These are phyloP conservation scores for Acacia crassicarpa DNA, from an alignment of 306 rosid species.

Conservation along the genomic window DNA sequence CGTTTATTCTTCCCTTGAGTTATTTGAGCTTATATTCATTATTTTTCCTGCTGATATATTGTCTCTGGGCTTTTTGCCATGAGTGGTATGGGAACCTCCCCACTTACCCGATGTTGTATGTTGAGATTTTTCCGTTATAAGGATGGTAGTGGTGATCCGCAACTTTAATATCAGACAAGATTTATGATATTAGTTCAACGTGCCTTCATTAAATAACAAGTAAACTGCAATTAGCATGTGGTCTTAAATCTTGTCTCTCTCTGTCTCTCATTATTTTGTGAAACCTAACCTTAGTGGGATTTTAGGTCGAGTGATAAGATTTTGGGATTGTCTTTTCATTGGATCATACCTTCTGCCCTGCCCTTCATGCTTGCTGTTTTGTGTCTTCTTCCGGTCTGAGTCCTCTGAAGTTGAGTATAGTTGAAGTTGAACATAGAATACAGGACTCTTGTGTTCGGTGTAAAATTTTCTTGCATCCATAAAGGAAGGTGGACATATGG, in stretches of 20 bases:
- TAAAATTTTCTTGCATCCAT: neutral
- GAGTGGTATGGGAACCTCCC: neutral
- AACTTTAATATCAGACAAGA: neutral
- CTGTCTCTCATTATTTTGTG: neutral
- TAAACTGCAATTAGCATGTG: neutral
- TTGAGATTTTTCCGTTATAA: neutral
- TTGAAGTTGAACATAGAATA: neutral
- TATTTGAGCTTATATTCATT: conserved; percentile 14
- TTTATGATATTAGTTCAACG: neutral
- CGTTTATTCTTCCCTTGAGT: neutral
- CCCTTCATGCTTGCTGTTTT: neutral
- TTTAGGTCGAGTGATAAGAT: neutral
- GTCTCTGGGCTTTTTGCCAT: conserved; percentile 22
- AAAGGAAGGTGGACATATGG: neutral
- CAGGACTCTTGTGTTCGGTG: neutral
- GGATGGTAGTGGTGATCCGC: neutral
- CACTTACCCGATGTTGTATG: neutral
- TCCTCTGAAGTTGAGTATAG: neutral
- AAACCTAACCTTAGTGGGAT: neutral
- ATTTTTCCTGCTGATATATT: conserved; percentile 13
- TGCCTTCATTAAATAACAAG: neutral
- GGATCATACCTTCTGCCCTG: neutral
- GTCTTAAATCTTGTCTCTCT: neutral
- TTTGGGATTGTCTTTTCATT: neutral
- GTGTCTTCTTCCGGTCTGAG: neutral